Evolutionary conservation across 305 asterid species (phyloP).

Genomic region (Rubia tinctorum): DNA sequence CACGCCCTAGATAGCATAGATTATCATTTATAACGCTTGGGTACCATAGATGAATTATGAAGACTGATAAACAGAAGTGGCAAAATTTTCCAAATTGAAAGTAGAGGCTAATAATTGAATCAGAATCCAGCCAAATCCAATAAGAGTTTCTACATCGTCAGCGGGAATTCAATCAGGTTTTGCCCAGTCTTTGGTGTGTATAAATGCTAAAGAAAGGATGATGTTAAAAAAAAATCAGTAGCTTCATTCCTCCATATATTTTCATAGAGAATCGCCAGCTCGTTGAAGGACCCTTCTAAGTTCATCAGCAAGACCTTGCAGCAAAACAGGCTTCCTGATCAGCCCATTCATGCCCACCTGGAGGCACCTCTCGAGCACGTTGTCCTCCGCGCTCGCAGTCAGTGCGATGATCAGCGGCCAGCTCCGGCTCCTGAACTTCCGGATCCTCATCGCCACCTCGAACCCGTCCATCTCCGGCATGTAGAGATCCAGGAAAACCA

Average conservation of each 20-base stretch:
- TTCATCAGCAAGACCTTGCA: constrained; percentile 42
- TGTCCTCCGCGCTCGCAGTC: constrained; percentile 42
- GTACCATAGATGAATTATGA: too few relatives aligned
- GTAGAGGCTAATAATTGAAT: background rate
- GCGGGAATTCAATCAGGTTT: background rate
- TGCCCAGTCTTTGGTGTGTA: background rate
- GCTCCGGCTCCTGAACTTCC: constrained; percentile 37
- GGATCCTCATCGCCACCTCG: constrained; percentile 39
- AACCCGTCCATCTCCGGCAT: constrained; percentile 51
- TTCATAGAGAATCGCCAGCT: constrained; percentile 26
- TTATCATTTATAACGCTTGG: too few relatives aligned
- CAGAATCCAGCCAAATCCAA: background rate
- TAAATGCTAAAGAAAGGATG: background rate
- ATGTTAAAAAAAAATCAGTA: background rate
- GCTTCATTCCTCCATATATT: background rate
- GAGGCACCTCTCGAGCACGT: constrained; percentile 31
- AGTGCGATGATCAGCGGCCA: constrained; percentile 44
- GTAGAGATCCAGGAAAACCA: constrained; percentile 40
- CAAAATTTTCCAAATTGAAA: background rate
- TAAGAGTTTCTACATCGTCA: background rate
- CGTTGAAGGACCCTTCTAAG: constrained; percentile 32
- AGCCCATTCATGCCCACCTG: constrained; percentile 45
- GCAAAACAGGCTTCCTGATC: constrained; percentile 37
- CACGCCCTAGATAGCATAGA: too few relatives aligned
- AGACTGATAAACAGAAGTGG: too few relatives aligned